Evolutionary conservation across 1,139 yeast genomes (phyloP).

Genomic region (Geotrichum phurueaensis): DNA sequence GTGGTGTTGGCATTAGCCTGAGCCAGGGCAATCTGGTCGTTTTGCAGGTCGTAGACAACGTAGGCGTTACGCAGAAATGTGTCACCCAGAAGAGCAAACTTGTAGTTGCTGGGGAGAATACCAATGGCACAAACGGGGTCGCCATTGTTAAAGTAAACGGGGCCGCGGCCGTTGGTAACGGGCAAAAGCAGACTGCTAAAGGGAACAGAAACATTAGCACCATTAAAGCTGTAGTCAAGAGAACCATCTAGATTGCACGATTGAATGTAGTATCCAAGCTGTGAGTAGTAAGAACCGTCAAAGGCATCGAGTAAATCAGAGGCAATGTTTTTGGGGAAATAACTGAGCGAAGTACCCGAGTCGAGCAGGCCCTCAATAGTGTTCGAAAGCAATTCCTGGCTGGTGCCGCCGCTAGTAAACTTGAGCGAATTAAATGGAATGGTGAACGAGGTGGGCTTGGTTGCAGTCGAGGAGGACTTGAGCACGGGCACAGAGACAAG

Average conservation of each 20-base stretch:
- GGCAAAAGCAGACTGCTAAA: slow-evolving; percentile 34
- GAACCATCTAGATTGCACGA: slow-evolving; percentile 23
- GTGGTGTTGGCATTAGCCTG: slow-evolving; percentile 40
- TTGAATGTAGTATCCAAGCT: slow-evolving; percentile 26
- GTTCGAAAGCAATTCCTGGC: neutral
- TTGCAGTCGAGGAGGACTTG: slow-evolving; percentile 9
- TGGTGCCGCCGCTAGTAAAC: slow-evolving; percentile 10
- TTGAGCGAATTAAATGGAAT: slow-evolving; percentile 16
- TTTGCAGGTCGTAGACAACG: slow-evolving; percentile 71
- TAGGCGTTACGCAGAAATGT: slow-evolving; percentile 70
- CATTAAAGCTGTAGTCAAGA: slow-evolving; percentile 46
- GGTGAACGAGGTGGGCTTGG: slow-evolving; percentile 15
- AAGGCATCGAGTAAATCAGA: slow-evolving; percentile 15
- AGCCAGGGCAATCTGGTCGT: slow-evolving; percentile 59
- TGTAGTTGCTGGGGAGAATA: slow-evolving; percentile 25
- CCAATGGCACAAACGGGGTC: slow-evolving; percentile 30
- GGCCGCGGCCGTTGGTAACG: slow-evolving; percentile 17
- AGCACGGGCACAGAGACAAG: slow-evolving; percentile 33
- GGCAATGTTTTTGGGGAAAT: slow-evolving; percentile 25
- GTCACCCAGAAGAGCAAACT: slow-evolving; percentile 53
- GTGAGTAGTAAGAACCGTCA: slow-evolving; percentile 17
- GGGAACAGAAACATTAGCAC: slow-evolving; percentile 43
- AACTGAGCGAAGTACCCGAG: slow-evolving; percentile 32
- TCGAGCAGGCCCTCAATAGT: slow-evolving; percentile 28
- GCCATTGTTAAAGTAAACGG: slow-evolving; percentile 23